Base-by-base conservation (phyloP, 2,329 filamentous ascomycete species). In the Nannizziopsis arthrosporioides region DNA sequence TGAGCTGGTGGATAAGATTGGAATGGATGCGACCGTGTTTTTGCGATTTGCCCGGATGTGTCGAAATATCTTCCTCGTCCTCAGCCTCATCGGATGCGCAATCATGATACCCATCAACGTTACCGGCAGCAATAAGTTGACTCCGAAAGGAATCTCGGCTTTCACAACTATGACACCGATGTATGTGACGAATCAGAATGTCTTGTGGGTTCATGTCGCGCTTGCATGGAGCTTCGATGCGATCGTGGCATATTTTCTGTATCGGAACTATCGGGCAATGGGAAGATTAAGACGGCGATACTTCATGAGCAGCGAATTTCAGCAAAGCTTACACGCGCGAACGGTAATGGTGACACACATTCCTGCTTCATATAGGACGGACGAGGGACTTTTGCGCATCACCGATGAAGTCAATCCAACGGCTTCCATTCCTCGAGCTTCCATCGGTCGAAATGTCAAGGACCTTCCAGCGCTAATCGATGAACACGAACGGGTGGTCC, bases 11-110 rank as follows among this genome's bases (percentile, higher is more conserved):
- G 76, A 84, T n/a, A 80, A 84, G 57, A 81, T 94, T 35, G 92
- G 92, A 43, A 73, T 98, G 70, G 92, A 98, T 67, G 92, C 89
- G 7, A 84, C 85, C 7, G 70, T 98, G 42, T 96, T 98, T 64
- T 72, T 98, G 55, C 82, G 90, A 45, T 89, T 95, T 59, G 78
- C 82, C 43, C 77, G 81, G 56, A 96, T 98, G 92, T 85, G 85
- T 61, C 81, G 92, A 51, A 92, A 94, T 63, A 85, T 96, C 54
- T 94, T 96, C 62, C 61, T 84, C 22, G 68, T 78, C 6, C 68
- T 95, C 48, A 76, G 81, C 22, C 54, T 94, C 5, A 65, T 93
- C 30, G 87, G 85, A 14, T 82, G 85, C 55, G 73, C 73, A 45
- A 78, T 96, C 51, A 73, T 95, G 54, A 80, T 95, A 35, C 92